Base-by-base conservation (phyloP, 148 eudicot species). In the Persicaria maculosa region DNA sequence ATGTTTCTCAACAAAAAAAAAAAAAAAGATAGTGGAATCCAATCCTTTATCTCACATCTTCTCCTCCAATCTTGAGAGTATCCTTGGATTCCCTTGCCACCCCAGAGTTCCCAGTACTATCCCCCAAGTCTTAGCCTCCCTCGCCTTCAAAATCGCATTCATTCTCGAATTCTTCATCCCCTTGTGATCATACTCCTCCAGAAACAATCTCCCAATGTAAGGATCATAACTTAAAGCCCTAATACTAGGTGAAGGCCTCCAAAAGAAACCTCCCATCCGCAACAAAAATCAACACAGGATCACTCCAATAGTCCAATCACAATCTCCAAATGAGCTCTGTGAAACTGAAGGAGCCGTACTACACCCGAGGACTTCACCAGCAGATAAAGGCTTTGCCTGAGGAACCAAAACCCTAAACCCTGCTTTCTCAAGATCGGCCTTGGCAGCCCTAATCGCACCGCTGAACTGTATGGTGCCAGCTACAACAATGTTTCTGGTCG, bases 221-320 rank as follows among this genome's bases (percentile, higher is more conserved):
- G 98, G 98, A 83, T 94, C 98, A 71, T 91, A 94, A 14, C 98
- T 72, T 82, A 82, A 94, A 7, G 97, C 85, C 84, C 74, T 88
- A 59, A 91, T 75, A 46, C 78, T 84, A 0, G 98, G 98, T 94
- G 77, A 91, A 88, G 31, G 97, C 98, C 76, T 94, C 98, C 76
- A 91, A 80, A 86, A 91, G 98, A 74, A 94, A 94, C 83, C 98
- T 88, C 84, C 97, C 97, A 81, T 93, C 98, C 1, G 97, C 87
- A 44, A 94, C 97, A 80, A 94, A 94, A 4, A 94, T 74, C 17
- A 90, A 74, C 65, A 86, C 97, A 48, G 80, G 77, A 64, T 94
- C 92, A 12, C 68, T 79, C 68, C 50, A 74, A 40, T 70, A 12
- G 61, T 79, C 68, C 50, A 74, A 40, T 70, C 83, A 25, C 58